Evolutionary conservation across 1,139 yeast species (phyloP).

Genomic region (Hyphopichia buzzinii): DNA sequence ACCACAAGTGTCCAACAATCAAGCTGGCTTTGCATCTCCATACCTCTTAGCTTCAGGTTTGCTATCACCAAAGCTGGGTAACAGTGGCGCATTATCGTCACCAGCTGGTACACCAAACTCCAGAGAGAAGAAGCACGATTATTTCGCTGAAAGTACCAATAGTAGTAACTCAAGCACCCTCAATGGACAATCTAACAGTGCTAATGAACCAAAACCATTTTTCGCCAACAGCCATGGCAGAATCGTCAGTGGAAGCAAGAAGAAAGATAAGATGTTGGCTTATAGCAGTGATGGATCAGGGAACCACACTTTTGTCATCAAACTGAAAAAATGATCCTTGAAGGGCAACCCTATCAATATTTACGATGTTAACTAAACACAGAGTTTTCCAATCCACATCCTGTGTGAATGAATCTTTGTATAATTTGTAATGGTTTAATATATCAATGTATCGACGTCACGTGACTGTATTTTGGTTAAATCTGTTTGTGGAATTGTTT

Average conservation of each 20-base stretch:
- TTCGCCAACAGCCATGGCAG: conserved; percentile 25
- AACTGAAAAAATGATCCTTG: conserved; percentile 30
- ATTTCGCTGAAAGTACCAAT: conserved; percentile 1
- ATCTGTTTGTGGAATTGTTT: neutral
- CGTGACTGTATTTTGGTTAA: neutral
- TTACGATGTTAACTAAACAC: no score
- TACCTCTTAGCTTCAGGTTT: conserved; percentile 58
- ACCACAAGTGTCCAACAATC: conserved; percentile 24
- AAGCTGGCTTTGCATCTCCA: conserved; percentile 57
- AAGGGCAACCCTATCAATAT: no score
- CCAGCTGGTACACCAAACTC: conserved; percentile 21
- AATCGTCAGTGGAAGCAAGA: conserved; percentile 23
- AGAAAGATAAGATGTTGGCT: conserved; percentile 40
- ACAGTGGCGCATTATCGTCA: conserved; percentile 18
- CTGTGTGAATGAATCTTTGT: no score
- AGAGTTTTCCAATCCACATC: no score
- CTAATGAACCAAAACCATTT: conserved; percentile 21
- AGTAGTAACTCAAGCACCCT: conserved; percentile 5
- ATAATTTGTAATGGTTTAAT: no score
- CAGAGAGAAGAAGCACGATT: conserved; percentile 2
- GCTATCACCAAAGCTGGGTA: conserved; percentile 45
- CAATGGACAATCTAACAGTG: neutral
- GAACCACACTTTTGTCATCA: conserved; percentile 39
- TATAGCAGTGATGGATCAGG: conserved; percentile 45
- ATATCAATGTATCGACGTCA: no score